A percentile compares a stretch with the other conserved stretches of the same genome.
Conservation (phyloP, 2,329 filamentous ascomycete species). For the Scorias spongiosa region DNA sequence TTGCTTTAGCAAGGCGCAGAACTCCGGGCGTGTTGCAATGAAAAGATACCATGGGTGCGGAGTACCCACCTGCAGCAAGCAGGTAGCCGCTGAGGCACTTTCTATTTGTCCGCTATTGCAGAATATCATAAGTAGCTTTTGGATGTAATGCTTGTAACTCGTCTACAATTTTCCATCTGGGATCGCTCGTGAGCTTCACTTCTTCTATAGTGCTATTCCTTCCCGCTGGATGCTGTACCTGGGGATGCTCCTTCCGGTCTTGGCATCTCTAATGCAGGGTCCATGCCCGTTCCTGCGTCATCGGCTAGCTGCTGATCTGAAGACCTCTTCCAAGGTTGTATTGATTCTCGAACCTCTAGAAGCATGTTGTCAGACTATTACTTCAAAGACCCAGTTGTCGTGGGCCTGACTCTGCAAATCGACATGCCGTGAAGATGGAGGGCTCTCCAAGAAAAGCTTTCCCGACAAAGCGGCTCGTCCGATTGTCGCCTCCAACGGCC, state of each 20-base stretch:
- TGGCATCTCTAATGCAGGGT: too few relatives aligned
- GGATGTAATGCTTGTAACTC: not conserved
- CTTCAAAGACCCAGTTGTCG: not conserved
- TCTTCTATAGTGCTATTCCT: too few relatives aligned
- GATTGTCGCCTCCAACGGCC: conserved; percentile 12
- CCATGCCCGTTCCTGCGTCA: too few relatives aligned
- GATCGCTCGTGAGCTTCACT: too few relatives aligned
- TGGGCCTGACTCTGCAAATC: too few relatives aligned
- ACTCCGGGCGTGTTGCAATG: not conserved
- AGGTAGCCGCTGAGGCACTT: not conserved
- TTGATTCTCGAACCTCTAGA: too few relatives aligned
- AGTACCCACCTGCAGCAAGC: not conserved
- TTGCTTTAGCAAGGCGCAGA: not conserved
- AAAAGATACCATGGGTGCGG: not conserved
- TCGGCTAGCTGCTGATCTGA: too few relatives aligned
- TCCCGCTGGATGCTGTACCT: too few relatives aligned
- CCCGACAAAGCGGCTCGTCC: conserved; percentile 11
- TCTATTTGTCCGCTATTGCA: not conserved
- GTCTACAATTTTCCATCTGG: not conserved
- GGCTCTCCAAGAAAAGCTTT: conserved; percentile 4
- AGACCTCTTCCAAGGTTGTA: too few relatives aligned
- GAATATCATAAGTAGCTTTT: not conserved
- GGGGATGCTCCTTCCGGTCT: too few relatives aligned
- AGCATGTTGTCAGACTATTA: not conserved
- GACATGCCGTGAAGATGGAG: not conserved